Conservation (phyloP, 306 rosid genomes). For the Vicia sativa region DNA sequence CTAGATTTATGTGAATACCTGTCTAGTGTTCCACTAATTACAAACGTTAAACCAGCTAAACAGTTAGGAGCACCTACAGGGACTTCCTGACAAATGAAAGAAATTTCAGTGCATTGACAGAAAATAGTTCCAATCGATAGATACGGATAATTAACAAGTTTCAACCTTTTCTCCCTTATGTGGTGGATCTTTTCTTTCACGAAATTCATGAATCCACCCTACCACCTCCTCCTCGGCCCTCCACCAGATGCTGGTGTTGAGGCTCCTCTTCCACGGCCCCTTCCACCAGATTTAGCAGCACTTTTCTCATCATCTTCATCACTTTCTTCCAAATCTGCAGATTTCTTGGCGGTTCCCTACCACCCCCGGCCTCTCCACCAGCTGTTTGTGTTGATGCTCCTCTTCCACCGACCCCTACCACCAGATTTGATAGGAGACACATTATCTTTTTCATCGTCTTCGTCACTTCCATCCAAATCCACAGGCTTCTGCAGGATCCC, state of each 20-base stretch:
- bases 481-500: constrained; percentile 51
- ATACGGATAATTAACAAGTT: constrained; percentile 29
- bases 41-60: constrained; percentile 84
- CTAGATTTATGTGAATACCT: constrained; percentile 55
- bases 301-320: constrained; percentile 63
- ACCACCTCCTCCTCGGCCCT: constrained; percentile 91
- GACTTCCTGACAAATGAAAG: constrained; percentile 70
- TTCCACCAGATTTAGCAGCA: constrained; percentile 63
- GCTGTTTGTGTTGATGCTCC: constrained; percentile 59
- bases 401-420: constrained; percentile 90
- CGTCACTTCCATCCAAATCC: constrained; percentile 59
- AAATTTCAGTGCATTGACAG: constrained; percentile 34
- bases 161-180: constrained; percentile 95
- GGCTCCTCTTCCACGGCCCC: constrained; percentile 82
- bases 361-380: constrained; percentile 89
- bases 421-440: constrained; percentile 54
- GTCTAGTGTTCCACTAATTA: constrained; percentile 96
- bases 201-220: constrained; percentile 92
- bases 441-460: constrained; percentile 53
- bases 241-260: constrained; percentile 62
- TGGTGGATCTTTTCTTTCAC: constrained; percentile 97
- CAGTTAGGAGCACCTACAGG: constrained; percentile 95
- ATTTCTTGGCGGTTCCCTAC: constrained; percentile 57
- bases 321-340: constrained; percentile 54
- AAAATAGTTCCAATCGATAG: constrained; percentile 8